Evolutionary conservation across 139 green algal genomes (phyloP).

Genomic region (Closterium sp.): DNA sequence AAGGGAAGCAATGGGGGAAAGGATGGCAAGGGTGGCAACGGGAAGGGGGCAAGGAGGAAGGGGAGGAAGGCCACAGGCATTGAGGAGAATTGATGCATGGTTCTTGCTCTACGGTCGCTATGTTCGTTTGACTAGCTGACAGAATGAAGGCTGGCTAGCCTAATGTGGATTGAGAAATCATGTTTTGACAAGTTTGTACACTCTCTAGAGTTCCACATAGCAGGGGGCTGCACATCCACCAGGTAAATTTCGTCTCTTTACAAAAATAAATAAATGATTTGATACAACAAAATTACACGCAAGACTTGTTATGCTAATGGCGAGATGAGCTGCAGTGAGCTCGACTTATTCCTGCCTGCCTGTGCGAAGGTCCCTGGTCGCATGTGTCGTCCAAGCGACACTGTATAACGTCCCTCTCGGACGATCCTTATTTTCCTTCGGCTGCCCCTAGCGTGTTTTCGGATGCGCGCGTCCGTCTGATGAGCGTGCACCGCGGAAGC

Average conservation of each 20-base stretch:
- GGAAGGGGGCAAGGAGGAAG: not conserved
- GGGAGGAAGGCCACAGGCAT: not conserved
- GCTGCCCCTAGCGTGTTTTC: too few species aligned
- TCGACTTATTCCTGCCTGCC: not conserved
- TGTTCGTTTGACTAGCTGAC: not conserved
- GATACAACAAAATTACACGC: not conserved
- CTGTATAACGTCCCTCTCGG: not conserved
- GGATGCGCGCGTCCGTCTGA: too few species aligned
- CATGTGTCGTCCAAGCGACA: not conserved
- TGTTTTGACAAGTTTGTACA: too few species aligned
- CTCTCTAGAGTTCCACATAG: too few species aligned
- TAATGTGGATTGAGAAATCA: not conserved
- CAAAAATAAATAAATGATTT: too few species aligned
- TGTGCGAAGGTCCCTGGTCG: not conserved
- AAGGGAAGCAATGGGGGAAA: not conserved
- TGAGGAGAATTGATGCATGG: not conserved
- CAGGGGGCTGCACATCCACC: too few species aligned
- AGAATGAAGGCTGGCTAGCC: too few species aligned
- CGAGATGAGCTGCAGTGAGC: too few species aligned
- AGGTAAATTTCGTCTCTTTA: too few species aligned
- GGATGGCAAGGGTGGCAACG: not conserved
- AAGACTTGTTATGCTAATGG: not conserved
- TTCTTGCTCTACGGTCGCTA: too few species aligned
- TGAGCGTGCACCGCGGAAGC: too few species aligned
- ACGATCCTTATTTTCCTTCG: not conserved